These are phyloP conservation scores for Pleurotus tuoliensis DNA, from an alignment of 768 basidiomycete genomes.

Conservation along the genomic window DNA sequence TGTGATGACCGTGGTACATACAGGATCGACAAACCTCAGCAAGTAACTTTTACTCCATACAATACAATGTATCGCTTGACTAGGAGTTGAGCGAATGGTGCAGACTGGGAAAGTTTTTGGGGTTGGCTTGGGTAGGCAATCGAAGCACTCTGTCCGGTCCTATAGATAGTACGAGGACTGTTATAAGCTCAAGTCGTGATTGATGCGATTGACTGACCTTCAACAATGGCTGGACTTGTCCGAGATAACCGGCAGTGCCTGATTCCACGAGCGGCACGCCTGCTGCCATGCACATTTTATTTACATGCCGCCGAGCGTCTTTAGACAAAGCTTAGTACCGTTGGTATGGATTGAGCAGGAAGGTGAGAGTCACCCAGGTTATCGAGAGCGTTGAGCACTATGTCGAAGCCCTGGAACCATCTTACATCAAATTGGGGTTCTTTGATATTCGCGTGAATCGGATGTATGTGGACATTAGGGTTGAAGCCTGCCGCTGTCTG, in stretches of 20 bases:
- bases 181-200: no score
- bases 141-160: constrained; percentile 93
- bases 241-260: constrained; percentile 94
- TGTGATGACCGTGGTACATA: not conserved
- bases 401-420: constrained; percentile 89
- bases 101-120: constrained; percentile 97
- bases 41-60: constrained; percentile 99
- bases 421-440: constrained; percentile 83
- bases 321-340: not conserved
- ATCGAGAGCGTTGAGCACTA: constrained; percentile 94
- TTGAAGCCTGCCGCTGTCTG: constrained; percentile 83
- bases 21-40: constrained; percentile 52
- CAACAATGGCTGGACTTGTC: constrained; percentile 92
- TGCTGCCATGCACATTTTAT: constrained; percentile 96
- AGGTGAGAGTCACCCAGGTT: constrained; percentile 69
- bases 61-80: constrained; percentile 97
- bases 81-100: constrained; percentile 95
- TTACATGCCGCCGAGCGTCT: constrained; percentile 95
- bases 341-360: not conserved
- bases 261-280: constrained; percentile 90
- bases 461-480: constrained; percentile 80
- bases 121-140: constrained; percentile 89
- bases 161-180: constrained; percentile 21
- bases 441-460: constrained; percentile 95
- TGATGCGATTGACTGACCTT: constrained; percentile 45